Conservation (phyloP, 2,329 filamentous ascomycete genomes). For the Arthrobotrys iridis region DNA sequence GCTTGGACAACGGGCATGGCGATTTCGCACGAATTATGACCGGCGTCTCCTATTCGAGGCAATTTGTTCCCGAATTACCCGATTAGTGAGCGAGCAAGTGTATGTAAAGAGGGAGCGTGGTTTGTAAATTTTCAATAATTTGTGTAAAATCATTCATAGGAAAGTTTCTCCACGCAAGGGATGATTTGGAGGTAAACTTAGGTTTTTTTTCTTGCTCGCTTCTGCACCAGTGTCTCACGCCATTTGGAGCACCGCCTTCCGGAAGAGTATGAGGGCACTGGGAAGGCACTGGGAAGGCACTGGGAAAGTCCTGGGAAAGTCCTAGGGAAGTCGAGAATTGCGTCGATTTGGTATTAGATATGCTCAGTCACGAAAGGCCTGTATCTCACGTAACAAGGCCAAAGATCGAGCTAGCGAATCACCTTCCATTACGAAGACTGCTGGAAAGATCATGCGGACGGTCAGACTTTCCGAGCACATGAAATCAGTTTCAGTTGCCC, state of each 20-base stretch:
- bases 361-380: not conserved
- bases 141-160: not conserved
- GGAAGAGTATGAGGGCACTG: not conserved
- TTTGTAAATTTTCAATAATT: constrained; percentile 3
- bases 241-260: not conserved
- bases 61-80: constrained; percentile 20
- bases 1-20: constrained; percentile 27
- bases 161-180: not conserved
- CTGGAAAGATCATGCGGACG: constrained; percentile 28
- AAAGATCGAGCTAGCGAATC: constrained; percentile 16
- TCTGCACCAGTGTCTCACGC: constrained; percentile 7
- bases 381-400: constrained; percentile 11
- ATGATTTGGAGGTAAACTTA: constrained; percentile 10
- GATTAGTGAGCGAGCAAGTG: constrained; percentile 10
- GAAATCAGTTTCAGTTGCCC: constrained; percentile 45
- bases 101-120: constrained; percentile 3
- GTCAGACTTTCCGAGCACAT: constrained; percentile 19
- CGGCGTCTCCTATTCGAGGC: constrained; percentile 26
- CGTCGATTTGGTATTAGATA: constrained; percentile 1
- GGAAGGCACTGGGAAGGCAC: too few relatives aligned
- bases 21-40: not conserved
- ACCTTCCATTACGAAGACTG: constrained; percentile 31
- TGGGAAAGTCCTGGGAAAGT: too few relatives aligned
- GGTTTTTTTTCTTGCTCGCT: not conserved
- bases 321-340: constrained; percentile 4